Conservation (phyloP, 768 basidiomycete genomes). For the Leccinum rimulosum region DNA sequence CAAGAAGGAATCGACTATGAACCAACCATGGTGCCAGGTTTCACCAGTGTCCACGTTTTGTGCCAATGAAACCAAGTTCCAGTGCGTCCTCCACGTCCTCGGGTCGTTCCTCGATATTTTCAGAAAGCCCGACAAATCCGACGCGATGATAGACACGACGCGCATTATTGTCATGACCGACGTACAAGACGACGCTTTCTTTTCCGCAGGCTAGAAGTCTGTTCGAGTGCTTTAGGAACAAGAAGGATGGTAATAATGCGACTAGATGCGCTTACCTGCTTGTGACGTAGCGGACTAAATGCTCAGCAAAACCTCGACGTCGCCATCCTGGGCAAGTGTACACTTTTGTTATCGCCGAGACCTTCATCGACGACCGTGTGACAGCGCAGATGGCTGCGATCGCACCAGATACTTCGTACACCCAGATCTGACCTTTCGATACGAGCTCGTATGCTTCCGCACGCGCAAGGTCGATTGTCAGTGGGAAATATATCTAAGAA, state of each 20-base stretch:
- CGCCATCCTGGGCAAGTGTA: constrained; percentile 48
- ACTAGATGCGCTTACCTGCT: constrained; percentile 32
- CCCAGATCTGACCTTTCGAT: constrained; percentile 48
- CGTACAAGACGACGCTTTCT: constrained; percentile 51
- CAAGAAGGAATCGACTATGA: not conserved
- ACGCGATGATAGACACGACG: constrained; percentile 52
- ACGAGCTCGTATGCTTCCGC: constrained; percentile 49
- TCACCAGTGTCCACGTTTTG: constrained; percentile 55
- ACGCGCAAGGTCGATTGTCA: constrained; percentile 37
- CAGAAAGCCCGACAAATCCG: constrained; percentile 49
- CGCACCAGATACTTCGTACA: constrained; percentile 43
- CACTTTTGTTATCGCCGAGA: constrained; percentile 58
- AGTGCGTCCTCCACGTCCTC: constrained; percentile 47
- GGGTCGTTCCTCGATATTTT: constrained; percentile 28
- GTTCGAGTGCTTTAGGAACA: constrained; percentile 1
- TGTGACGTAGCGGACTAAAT: constrained; percentile 48
- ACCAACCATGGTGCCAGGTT: not conserved
- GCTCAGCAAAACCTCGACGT: constrained; percentile 48
- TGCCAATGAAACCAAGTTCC: constrained; percentile 51
- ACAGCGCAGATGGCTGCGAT: constrained; percentile 54
- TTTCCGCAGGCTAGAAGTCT: constrained; percentile 44
- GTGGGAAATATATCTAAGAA: constrained; percentile 44
- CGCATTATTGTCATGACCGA: constrained; percentile 50
- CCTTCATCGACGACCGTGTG: constrained; percentile 47
- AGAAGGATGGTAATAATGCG: not conserved